These are phyloP conservation scores for Kodamaea suecica DNA, from an alignment of 1,139 yeast species.

Conservation along the genomic window DNA sequence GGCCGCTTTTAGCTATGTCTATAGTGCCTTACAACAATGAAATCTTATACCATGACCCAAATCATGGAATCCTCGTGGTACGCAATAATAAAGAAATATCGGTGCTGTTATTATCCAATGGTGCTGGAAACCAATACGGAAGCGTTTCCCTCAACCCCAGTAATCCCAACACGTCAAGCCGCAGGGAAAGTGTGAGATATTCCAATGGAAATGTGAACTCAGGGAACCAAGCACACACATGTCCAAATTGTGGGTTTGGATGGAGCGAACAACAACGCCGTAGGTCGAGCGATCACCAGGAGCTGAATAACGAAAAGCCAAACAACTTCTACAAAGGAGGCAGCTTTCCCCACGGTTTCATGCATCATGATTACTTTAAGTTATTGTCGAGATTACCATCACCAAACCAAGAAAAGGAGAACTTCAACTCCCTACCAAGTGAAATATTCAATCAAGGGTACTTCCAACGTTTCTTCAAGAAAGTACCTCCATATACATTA, in stretches of 20 bases:
- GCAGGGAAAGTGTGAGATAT: background rate
- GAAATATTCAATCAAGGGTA: conserved; percentile 69
- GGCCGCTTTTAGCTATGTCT: conserved; percentile 35
- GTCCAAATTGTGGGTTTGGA: conserved; percentile 46
- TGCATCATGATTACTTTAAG: conserved; percentile 42
- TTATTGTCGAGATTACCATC: conserved; percentile 31
- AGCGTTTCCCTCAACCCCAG: conserved; percentile 1
- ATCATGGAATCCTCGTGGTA: conserved; percentile 42
- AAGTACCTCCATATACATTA: conserved; percentile 38
- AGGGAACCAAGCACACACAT: conserved; percentile 15
- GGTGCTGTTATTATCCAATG: conserved; percentile 30
- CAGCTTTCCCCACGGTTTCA: conserved; percentile 20
- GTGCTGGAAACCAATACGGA: background rate
- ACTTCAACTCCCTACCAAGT: conserved; percentile 25
- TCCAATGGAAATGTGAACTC: background rate
- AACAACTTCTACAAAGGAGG: conserved; percentile 1
- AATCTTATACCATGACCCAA: conserved; percentile 38
- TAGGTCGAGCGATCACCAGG: conserved; percentile 2
- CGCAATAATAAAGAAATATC: conserved; percentile 43
- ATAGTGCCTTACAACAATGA: conserved; percentile 38
- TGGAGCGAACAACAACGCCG: conserved; percentile 18
- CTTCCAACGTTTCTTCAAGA: conserved; percentile 63
- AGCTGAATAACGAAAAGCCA: background rate
- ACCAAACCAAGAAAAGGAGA: background rate
- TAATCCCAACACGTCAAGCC: background rate